Base-by-base conservation (phyloP, 148 eudicot species). In the Heliamphora exappendiculata region DNA sequence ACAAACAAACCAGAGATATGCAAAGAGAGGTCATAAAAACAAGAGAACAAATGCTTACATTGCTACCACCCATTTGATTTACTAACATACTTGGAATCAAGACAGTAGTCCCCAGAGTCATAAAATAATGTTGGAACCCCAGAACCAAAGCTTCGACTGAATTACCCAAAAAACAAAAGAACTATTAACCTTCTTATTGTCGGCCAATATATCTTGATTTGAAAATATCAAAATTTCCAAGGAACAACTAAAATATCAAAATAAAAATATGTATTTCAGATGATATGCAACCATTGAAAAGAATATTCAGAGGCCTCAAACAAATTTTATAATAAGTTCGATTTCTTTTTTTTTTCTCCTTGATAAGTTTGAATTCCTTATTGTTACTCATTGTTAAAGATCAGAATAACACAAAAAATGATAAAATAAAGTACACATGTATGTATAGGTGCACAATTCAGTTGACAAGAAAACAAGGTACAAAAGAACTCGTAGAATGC, bases 41-140 rank as follows among this genome's bases (percentile, higher is more conserved):
- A 41, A 49, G 58, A 50, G 75, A 72, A 19, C 26, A n/a, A 44
- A 24, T 44, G 7, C 84, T 84, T 88, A 94, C 98, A 79, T 89
- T 74, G 78, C 67, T 77, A 44, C 97, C 97, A 19, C 95, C 98
- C 98, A 94, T 90, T 84, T 84, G 87, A 55, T 94, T 90, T 31
- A 90, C 93, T 62, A 85, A 76, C 47, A 83, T 75, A 74, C 87
- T 83, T 62, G 91, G 87, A 44, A 88, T 77, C 63, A 89, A 78
- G 51, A 87, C 89, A 29, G 80, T 88, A 12, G 78, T 82, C 70
- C 98, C 92, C 12, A 94, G 85, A 55, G 83, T 74, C 66, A 94
- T 70, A 20, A 92, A 39, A 20, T 88, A 85, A 79, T 94, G 98
- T 77, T 92, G 96, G 74, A 94, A 90, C 22, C 93, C 97, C 75